Evolutionary conservation across 202 grass and related monocot genomes (phyloP).

Genomic region (Saccharum hybrid): DNA sequence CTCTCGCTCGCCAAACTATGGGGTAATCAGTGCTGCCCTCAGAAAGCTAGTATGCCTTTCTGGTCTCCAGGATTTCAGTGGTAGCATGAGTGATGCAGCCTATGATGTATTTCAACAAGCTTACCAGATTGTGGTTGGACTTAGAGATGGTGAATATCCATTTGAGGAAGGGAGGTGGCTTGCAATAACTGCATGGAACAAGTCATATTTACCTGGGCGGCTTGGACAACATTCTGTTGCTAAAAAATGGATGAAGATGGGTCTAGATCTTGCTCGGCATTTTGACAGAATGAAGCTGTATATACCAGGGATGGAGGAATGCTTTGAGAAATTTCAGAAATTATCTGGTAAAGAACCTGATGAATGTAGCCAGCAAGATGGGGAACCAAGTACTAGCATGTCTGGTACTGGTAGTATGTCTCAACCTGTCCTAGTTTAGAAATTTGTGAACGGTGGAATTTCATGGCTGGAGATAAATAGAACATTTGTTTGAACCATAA

Average conservation of each 20-base stretch:
- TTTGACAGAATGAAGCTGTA: slow-evolving; percentile 74
- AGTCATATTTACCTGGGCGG: slow-evolving; percentile 55
- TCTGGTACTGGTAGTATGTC: slow-evolving; percentile 49
- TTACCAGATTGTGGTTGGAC: slow-evolving; percentile 85
- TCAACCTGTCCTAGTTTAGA: slow-evolving; percentile 59
- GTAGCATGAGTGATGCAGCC: slow-evolving; percentile 56
- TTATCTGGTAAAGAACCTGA: slow-evolving; percentile 48
- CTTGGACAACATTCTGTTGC: slow-evolving; percentile 62
- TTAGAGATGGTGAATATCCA: slow-evolving; percentile 81
- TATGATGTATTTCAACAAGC: slow-evolving; percentile 84
- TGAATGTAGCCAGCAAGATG: slow-evolving; percentile 52
- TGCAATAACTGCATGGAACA: slow-evolving; percentile 80
- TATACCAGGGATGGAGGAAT: slow-evolving; percentile 66
- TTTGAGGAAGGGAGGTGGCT: slow-evolving; percentile 92
- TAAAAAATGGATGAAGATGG: slow-evolving; percentile 91
- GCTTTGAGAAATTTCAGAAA: slow-evolving; percentile 61
- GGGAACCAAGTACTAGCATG: slow-evolving; percentile 42
- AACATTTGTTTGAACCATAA: slow-evolving; percentile 23
- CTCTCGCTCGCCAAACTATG: slow-evolving; percentile 71
- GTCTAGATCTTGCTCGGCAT: slow-evolving; percentile 77
- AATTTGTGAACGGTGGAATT: neutral
- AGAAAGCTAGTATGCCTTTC: slow-evolving; percentile 70
- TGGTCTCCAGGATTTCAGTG: slow-evolving; percentile 58
- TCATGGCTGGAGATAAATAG: slow-evolving; percentile 39
- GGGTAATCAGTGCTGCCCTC: slow-evolving; percentile 63